Conservation (phyloP, 1,139 yeast genomes). For the Taiozyma onychis region DNA sequence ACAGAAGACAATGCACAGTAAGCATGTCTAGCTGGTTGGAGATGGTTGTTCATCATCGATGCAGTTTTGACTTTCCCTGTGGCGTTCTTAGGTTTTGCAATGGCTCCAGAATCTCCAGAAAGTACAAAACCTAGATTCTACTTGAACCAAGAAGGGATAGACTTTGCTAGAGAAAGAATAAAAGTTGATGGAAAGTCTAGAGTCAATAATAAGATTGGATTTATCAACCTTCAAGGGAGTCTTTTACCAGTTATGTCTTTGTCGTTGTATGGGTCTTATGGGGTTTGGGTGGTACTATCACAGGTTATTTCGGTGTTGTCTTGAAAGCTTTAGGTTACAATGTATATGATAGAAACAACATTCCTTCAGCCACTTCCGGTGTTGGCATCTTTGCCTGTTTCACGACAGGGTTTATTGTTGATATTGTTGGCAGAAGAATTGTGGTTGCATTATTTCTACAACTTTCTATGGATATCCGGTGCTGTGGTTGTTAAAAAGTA, state of each 20-base stretch:
- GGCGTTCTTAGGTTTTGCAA: conserved; percentile 36
- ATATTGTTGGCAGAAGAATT: conserved; percentile 15
- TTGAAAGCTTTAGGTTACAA: conserved; percentile 32
- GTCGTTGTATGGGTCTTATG: conserved; percentile 11
- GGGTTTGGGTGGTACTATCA: conserved; percentile 5
- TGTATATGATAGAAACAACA: conserved; percentile 36
- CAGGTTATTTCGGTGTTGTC: conserved; percentile 11
- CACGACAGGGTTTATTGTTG: conserved; percentile 33
- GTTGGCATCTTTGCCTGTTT: conserved; percentile 36
- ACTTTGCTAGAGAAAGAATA: conserved; percentile 8
- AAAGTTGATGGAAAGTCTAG: conserved; percentile 13
- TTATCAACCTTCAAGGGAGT: conserved; percentile 7
- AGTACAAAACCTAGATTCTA: conserved; percentile 27
- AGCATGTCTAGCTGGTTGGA: conserved; percentile 53
- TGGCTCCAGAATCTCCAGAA: conserved; percentile 48
- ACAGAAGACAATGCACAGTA: conserved; percentile 37
- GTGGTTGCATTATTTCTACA: conserved; percentile 4
- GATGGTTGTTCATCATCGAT: conserved; percentile 67
- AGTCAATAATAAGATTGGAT: conserved; percentile 6
- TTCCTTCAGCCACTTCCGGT: conserved; percentile 40
- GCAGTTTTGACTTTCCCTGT: conserved; percentile 47
- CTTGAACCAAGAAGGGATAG: conserved; percentile 11
- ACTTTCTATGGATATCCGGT: conserved; percentile 12
- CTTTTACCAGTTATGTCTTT: conserved; percentile 10
- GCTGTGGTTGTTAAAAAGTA: conserved; percentile 11